Base-by-base conservation (phyloP, 1,139 yeast genomes). In the Lodderomyces orthopsilosis region DNA sequence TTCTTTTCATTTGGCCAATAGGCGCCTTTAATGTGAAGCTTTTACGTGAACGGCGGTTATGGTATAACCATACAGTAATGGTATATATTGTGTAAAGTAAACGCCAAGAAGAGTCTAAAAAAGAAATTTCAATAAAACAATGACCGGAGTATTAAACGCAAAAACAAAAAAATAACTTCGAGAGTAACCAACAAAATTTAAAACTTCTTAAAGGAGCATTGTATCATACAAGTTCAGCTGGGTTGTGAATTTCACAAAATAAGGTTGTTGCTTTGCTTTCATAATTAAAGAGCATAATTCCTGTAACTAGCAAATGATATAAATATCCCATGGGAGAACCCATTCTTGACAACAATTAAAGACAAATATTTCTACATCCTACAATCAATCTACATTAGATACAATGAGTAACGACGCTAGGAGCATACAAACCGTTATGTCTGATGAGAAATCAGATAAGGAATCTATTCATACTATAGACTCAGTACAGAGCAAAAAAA, bases 391-490 rank as follows among this genome's bases (percentile, higher is more conserved):
- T n/a, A n/a, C n/a, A n/a, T n/a, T n/a, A n/a, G n/a, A 9, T n/a
- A 27, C 8, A 15, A 30, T 15, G 34, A 30, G 17, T 13, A 30
- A 30, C 34, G 34, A 30, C 34, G 19, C 19, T 30, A 30, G 34
- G 12, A 30, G 34, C 19, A 15, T 30, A 14, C 14, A 30, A 3
- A 15, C 34, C 3, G n/a, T 8, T 2, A 15, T 30, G 34, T 30
- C 34, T 30, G 34, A 30, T 30, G 34, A 14, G n/a, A 30, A 30
- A 17, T 30, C 34, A 17, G 34, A 30, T 7, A 15, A 30, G 19
- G 34, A 30, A 8, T 30, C 34, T 15, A 15, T 30, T 6, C 34
- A 30, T 9, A 30, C 34, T 4, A 15, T 30, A 8, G 19, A 30
- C 4, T 8, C 34, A 13, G 39, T 24, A 3, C 19, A 36, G 32